Evolutionary conservation across 2,329 filamentous ascomycete species (phyloP).

Genomic region (Venturia effusa): DNA sequence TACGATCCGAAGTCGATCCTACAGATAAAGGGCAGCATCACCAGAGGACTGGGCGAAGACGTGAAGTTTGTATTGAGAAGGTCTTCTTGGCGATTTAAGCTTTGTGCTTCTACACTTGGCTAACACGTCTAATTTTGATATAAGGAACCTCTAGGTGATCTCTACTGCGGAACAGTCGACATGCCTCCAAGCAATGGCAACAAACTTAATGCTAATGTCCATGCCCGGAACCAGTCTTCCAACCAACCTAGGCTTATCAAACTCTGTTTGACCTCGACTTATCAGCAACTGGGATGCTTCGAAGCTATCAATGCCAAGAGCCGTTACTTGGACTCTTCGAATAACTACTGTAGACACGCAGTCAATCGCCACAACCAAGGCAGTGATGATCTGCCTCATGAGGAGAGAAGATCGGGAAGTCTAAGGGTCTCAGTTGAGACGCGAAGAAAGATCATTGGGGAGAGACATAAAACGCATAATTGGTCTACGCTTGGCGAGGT

Average conservation of each 20-base stretch:
- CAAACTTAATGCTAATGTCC: neutral
- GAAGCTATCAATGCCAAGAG: too few species aligned
- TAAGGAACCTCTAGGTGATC: neutral
- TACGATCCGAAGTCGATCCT: too few species aligned
- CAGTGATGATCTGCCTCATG: too few species aligned
- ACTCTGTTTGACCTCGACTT: neutral
- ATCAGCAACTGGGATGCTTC: neutral
- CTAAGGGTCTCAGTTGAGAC: too few species aligned
- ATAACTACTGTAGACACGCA: too few species aligned
- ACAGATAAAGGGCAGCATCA: neutral
- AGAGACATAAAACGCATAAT: too few species aligned
- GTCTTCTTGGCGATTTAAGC: neutral
- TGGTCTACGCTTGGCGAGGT: too few species aligned
- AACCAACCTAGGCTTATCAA: too few species aligned
- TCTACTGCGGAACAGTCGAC: neutral
- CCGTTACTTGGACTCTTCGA: too few species aligned
- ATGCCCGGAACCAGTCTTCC: neutral
- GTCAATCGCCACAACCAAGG: too few species aligned
- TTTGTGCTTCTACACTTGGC: neutral
- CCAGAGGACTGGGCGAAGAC: neutral
- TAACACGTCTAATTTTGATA: neutral
- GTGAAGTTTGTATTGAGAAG: neutral
- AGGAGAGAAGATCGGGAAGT: too few species aligned
- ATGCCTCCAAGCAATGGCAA: neutral
- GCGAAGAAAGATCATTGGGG: too few species aligned